Conservation (phyloP, 768 basidiomycete species). For the Podaxis sp. region DNA sequence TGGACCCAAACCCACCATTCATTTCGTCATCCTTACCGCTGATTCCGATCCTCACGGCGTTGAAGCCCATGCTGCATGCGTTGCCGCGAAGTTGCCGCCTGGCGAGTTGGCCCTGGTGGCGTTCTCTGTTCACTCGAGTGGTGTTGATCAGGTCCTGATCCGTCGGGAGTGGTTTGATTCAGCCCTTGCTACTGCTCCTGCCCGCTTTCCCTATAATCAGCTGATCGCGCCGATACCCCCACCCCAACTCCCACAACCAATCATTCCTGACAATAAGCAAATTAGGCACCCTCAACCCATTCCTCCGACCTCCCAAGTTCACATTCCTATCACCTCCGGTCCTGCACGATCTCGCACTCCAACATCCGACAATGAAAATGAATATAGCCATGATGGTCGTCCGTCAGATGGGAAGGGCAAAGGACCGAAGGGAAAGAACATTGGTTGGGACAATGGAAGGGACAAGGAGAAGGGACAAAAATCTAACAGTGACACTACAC, state of each 20-base stretch:
- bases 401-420: conserved; percentile 38
- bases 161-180: conserved; percentile 80
- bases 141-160: conserved; percentile 84
- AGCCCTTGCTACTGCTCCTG: conserved; percentile 49
- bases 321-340: conserved; percentile 17
- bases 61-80: conserved; percentile 79
- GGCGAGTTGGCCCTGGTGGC: conserved; percentile 80
- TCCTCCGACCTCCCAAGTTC: conserved; percentile 19
- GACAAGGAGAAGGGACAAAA: conserved; percentile 26
- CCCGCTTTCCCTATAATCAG: conserved; percentile 58
- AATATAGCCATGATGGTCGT: conserved; percentile 54
- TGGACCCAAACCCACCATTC: conserved; percentile 81
- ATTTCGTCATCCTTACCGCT: conserved; percentile 83
- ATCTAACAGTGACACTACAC: conserved; percentile 25
- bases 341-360: conserved; percentile 54
- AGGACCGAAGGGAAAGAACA: conserved; percentile 41
- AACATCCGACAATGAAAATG: conserved; percentile 73
- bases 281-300: conserved; percentile 17
- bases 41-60: conserved; percentile 81
- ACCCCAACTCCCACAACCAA: conserved; percentile 19
- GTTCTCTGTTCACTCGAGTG: conserved; percentile 86
- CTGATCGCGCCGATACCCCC: conserved; percentile 25
- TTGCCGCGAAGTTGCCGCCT: conserved; percentile 73
- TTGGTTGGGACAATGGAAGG: conserved; percentile 25
- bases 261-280: conserved; percentile 13